Evolutionary conservation across 1,139 yeast species (phyloP), one percentile per base, ranked within the genome.

Genomic region (Blastobotrys serpentis): DNA sequence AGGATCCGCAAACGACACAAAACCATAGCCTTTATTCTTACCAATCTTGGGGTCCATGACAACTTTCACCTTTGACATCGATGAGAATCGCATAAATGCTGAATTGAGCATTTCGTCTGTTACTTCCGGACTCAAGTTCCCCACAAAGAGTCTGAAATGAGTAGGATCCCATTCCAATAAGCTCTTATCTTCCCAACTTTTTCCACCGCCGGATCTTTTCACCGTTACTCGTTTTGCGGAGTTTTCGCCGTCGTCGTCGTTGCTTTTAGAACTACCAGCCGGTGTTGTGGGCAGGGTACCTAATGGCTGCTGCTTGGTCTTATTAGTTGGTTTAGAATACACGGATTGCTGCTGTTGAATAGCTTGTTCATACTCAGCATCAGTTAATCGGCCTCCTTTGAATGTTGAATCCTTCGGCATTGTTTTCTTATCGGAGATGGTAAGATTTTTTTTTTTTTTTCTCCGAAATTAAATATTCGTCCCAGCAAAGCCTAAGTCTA

Each of bases 91-190:
- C 22, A 61, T 63, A 61, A 85, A 84, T 0, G 86, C 81, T 23
- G 68, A 65, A 10, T 65, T 58, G 18, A 85, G 68, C 46, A 78
- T 59, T 17, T 73, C 78, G 52, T 82, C 87, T 18, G 73, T 77
- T 3, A 81, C 90, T 56, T 84, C 92, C 2, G 76, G 72, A 0
- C 88, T 86, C 38, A 85, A 66, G 57, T 85, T 85, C 0, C 94
- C 94, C 7, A 85, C 86, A 67, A 84, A 85, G 11, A 85, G 67
- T 29, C 89, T 68, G 64, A 82, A 85, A 60, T 84, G 88, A n/a
- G 72, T 68, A 17, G 82, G 84, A 56, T 81, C 75, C 86, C 86
- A 82, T 34, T 76, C 81, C 17, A 73, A 66, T 38, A 78, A 64
- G 3, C 78, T 59, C 7, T 68, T 54, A 55, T 78, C 82, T 47